Evolutionary conservation across 352 stramenopile species (phyloP), one percentile per base, ranked within the genome.

Genomic region (Thalassiosira mediterranea): DNA sequence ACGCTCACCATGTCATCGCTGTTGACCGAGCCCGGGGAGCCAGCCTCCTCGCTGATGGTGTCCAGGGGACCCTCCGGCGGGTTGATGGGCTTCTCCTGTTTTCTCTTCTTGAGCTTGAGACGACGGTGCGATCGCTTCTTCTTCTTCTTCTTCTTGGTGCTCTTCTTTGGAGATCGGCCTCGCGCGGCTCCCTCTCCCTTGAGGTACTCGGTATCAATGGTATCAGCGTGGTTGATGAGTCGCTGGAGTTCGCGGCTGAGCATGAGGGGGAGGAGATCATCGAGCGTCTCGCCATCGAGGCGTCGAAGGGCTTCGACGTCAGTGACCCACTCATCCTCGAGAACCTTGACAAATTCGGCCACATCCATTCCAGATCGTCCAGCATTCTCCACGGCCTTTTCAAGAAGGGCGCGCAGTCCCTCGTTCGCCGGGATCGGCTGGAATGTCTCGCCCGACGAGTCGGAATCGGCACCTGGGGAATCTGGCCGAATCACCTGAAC

Each of bases 301-400:
- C 75, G 60, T 21, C 75, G 53, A 37, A 83, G 46, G 2, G 67
- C 61, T 40, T 83, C 75, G 13, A 83, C 75, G 40, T 83, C 75
- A 46, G 75, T 83, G 15, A 83, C 75, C 75, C 75, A 83, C 28
- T 83, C 75, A 34, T 76, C 68, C 68, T 73, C 62, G n/a, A 83
- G 54, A 21, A 62, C 37, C 21, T 61, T 70, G 19, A 76, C 19
- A 38, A 67, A 79, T 37, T 65, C 19, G 26, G 67, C 67, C 1
- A 83, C 63, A 40, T 83, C 68, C 37, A 75, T 44, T n/a, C 57
- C 75, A 38, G n/a, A 10, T 15, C 68, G 75, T 29, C 75, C 75
- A 32, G 63, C 67, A 59, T 83, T 83, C 37, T 83, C 75, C n/a
- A 46, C 68, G 10, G 75, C 75, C 51, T 79, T 83, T 44, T 83